Evolutionary conservation across 108 stramenopile genomes (phyloP), one percentile per base, ranked within the genome.

Genomic region (Cyclostephanos invisitatus): DNA sequence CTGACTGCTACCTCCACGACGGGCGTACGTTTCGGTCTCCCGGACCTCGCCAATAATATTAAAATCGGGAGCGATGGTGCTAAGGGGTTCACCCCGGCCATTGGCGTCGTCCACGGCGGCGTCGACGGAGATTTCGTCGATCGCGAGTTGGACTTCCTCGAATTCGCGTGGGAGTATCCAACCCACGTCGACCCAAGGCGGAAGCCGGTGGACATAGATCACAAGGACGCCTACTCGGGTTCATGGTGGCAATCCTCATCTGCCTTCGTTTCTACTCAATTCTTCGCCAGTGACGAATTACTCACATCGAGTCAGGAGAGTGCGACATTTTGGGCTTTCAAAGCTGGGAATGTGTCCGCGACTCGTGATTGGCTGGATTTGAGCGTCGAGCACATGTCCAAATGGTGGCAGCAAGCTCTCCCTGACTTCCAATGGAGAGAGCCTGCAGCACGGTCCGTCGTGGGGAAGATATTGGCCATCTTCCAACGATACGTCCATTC

Each of bases 301-400:
- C 17, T 68, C 38, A 40, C 29, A 10, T 7, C 68, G n/a, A 58
- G 56, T 22, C 56, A 18, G 7, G 81, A 82, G 68, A 56, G n/a
- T 56, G 81, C 71, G 3, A 48, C 68, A 10, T 77, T 77, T 35
- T 58, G 65, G 24, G 8, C 22, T 3, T 76, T 68, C 17, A 12
- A 5, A 0, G 32, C 21, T 35, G 38, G 59, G 17, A 8, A 29
- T 9, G 47, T 72, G 54, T 57, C 77, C 21, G 73, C 78, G 85
- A 71, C 86, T 2, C 29, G 44, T 5, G 86, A 87, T 69, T 87
- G 83, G 83, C 48, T 84, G 28, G 83, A 87, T 67, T 84, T 84
- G 57, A 54, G 68, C 20, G 73, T 87, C 28, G 86, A 87, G 71
- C 83, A 87, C 62, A 72, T 82, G 81, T 72, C 72, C 47, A 70